Conservation (phyloP, 163 green algal species). For the Scenedesmus sp. region DNA sequence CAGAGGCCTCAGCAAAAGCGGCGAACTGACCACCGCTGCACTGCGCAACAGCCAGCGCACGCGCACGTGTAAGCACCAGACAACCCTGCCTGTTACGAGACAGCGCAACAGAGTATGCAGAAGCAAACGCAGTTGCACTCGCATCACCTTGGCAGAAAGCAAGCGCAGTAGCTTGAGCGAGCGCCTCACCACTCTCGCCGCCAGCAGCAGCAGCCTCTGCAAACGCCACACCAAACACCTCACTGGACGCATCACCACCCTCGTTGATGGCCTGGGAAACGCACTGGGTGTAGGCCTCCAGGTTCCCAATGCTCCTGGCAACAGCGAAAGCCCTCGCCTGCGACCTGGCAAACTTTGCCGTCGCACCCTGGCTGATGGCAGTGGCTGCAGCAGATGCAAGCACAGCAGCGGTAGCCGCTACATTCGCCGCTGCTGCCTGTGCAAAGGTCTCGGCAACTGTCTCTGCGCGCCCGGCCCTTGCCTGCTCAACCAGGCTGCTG, state of each 20-base stretch:
- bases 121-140: constrained; percentile 9
- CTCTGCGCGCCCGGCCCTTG: background rate
- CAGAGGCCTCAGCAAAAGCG: constrained; percentile 3
- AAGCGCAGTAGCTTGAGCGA: constrained; percentile 24
- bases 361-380: background rate
- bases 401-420: constrained; percentile 34
- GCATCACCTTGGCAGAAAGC: constrained; percentile 15
- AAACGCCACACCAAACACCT: constrained; percentile 20
- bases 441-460: constrained; percentile 22
- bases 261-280: constrained; percentile 1
- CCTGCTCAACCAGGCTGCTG: background rate
- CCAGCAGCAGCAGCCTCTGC: background rate
- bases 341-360: background rate
- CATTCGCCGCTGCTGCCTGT: background rate
- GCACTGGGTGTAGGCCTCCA: background rate
- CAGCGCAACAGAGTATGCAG: constrained; percentile 2
- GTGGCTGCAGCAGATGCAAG: constrained; percentile 12
- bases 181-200: background rate
- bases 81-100: constrained; percentile 12
- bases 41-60: background rate
- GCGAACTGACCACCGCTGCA: constrained; percentile 7
- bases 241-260: background rate
- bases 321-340: background rate
- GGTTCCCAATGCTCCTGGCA: background rate
- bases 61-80: constrained; percentile 23